Evolutionary conservation across 2,329 filamentous ascomycete genomes (phyloP), one percentile per base, ranked within the genome.

Genomic region (Aureobasidium musti): DNA sequence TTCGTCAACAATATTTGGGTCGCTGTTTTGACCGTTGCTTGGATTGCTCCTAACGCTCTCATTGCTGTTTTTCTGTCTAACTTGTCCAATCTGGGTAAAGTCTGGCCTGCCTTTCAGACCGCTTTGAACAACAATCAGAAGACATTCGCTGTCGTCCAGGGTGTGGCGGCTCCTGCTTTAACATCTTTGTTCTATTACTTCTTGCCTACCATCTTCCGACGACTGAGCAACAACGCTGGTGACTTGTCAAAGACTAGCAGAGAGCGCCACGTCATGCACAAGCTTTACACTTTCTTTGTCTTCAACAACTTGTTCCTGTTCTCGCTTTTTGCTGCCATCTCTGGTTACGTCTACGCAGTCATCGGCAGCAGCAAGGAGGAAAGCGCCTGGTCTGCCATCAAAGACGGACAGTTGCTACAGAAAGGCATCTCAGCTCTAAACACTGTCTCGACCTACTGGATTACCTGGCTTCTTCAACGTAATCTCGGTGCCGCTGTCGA

Each of bases 281-380:
- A 96, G 77, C 84, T 99, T 2, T 99, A 96, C 79, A 86, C 91
- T 21, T 99, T 99, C 81, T 99, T 99, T 78, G 86, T 97, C 63
- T 92, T 99, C 83, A 99, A 99, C 84, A 98, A 98, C 75, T 79
- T 99, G 65, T 82, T 99, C 71, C 88, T 98, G 67, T 98, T 98
- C 78, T 97, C 93, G 13, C 82, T 97, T 17, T 98, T 98, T 77
- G 91, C 91, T 52, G 88, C 91, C 1, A 79, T 92, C 19, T 97
- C 91, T 87, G 81, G 82, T 1, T 92, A 93, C 72, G 81, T 92
- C 10, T 80, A 87, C 0, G 81, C 81, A 5, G 87, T 96, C 43
- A 80, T 93, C 53, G 75, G 85, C 3, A 79, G 83, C 52, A 86
- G 86, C 0, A 78, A 83, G 0, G 84, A 86, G 45, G 79, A 83